Evolutionary conservation across 257 asterid species (phyloP), one percentile per base, ranked within the genome.

Genomic region (Ajuga chamaepitys): DNA sequence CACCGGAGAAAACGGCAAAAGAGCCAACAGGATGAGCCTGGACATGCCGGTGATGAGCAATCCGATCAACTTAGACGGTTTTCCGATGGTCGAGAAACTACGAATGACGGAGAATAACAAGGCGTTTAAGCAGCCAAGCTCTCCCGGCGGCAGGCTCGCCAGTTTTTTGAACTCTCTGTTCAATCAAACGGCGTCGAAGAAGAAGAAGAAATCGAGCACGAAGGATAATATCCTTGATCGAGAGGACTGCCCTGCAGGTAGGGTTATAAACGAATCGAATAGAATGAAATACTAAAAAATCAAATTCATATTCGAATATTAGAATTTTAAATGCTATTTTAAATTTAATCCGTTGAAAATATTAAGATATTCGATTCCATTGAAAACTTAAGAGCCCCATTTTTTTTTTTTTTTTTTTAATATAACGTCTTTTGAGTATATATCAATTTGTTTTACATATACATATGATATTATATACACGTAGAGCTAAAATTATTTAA

Each of bases 121-220:
- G 77, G 83, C 83, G 44, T 69, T 55, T 74, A 88, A 85, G 70
- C 95, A 85, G 66, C 97, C 98, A 1, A 92, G 93, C 62, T 89
- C 98, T 14, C 97, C 98, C 20, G 93, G 95, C 4, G 96, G 86
- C 6, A 81, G 74, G 46, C 74, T 92, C 9, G 93, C 97, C 10
- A 83, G 73, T 32, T 87, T 88, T 81, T 68, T 92, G 72, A 92
- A 87, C 32, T 81, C 97, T 7, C 76, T 92, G 5, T 83, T 92
- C 81, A 85, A 70, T 62, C 95, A 85, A 65, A 45, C 87, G 41
- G 58, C 83, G 17, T 70, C 73, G 1, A 90, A 75, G 70, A 88
- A 86, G 72, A 86, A 86, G 73, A 86, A 81, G 78, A 83, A 78
- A 46, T 40, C 81, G 20, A 18, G 37, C 56, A 1, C 10, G 47